phyloP scores from a whole-genome alignment of 2,329 filamentous ascomycete genomes.

The Trichoderma citrinoviride region DNA sequence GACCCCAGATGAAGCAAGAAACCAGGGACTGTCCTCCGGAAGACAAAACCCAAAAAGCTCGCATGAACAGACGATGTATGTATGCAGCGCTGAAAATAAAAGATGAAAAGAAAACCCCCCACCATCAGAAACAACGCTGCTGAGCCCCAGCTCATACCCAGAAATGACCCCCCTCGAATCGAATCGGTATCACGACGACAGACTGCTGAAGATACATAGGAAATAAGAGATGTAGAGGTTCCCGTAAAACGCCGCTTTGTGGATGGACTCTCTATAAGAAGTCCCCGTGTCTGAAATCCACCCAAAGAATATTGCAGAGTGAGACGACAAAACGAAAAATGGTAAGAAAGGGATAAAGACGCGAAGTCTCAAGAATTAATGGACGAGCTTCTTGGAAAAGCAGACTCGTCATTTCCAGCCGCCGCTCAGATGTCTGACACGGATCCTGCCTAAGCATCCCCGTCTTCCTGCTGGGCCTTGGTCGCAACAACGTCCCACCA shows the following conservation, averaged over 20 bases:
- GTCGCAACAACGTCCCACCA: slow-evolving; percentile 70
- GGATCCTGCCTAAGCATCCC: slow-evolving; percentile 26
- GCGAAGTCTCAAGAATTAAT: not conserved
- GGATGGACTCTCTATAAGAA: not conserved
- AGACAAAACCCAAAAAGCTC: slow-evolving; percentile 1
- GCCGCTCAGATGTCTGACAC: not conserved
- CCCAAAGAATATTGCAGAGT: not conserved
- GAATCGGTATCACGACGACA: not conserved
- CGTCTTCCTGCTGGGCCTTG: slow-evolving; percentile 48
- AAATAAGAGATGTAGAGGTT: not conserved
- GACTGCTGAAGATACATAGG: not conserved
- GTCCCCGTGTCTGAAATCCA: not conserved
- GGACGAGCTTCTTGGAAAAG: too few species aligned
- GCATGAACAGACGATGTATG: not conserved
- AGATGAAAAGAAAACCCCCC: not conserved
- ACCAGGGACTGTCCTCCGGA: not conserved
- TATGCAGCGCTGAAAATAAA: not conserved
- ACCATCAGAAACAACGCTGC: not conserved
- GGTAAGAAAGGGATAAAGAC: not conserved
- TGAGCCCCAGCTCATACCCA: slow-evolving; percentile 11
- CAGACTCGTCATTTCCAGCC: too few species aligned
- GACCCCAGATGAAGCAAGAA: not conserved
- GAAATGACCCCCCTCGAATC: slow-evolving; percentile 1
- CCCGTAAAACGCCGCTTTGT: slow-evolving; percentile 14
- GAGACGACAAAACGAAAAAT: not conserved